These are phyloP conservation scores for Tuber magnatum DNA, from an alignment of 495 filamentous ascomycete species.

Conservation along the genomic window DNA sequence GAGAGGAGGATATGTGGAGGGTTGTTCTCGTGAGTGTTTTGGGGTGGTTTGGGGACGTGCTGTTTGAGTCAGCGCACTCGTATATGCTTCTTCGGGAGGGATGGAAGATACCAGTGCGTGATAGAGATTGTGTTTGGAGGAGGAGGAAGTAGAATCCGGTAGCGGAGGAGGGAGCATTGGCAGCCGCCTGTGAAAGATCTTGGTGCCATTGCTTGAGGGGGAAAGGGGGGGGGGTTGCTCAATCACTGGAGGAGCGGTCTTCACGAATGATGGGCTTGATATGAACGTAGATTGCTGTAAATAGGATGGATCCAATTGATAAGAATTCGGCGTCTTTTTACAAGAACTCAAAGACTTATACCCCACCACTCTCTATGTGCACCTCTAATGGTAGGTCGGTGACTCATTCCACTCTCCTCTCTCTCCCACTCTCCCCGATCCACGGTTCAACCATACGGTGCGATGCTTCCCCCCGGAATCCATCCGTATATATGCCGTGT, in stretches of 20 bases:
- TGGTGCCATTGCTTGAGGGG: background rate
- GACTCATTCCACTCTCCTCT: background rate
- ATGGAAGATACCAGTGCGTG: background rate
- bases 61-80: background rate
- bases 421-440: background rate
- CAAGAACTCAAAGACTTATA: background rate
- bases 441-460: background rate
- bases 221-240: too few species aligned
- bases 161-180: background rate
- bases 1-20: background rate
- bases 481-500: background rate
- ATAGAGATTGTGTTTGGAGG: background rate
- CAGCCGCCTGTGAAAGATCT: background rate
- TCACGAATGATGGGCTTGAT: background rate
- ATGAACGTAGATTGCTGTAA: background rate
- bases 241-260: background rate
- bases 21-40: background rate
- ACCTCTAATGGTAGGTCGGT: background rate
- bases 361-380: background rate
- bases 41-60: background rate
- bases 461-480: background rate
- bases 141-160: background rate
- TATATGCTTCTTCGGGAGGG: background rate
- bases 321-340: background rate
- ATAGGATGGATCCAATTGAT: background rate